phyloP scores from a whole-genome alignment of 805 yeast genomes.

The Lipomyces anomalus region DNA sequence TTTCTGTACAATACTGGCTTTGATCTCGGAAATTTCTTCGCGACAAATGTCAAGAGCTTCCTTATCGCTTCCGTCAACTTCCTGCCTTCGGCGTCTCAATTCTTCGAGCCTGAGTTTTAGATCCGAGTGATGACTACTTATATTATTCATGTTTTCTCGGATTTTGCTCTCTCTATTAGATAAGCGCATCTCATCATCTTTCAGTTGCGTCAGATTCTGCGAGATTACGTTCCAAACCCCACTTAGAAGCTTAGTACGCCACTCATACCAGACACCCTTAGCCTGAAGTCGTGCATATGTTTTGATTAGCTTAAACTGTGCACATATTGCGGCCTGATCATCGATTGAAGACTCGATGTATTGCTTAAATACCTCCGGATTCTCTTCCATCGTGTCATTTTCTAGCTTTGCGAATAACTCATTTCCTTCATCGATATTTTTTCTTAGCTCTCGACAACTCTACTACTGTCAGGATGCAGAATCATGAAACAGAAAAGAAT shows the following conservation, averaged over 20 bases:
- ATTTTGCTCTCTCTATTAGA: conserved; percentile 10
- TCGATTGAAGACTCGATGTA: conserved; percentile 40
- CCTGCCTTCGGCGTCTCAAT: conserved; percentile 14
- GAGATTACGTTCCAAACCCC: conserved; percentile 38
- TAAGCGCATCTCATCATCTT: conserved; percentile 21
- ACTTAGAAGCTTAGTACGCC: conserved; percentile 50
- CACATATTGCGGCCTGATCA: conserved; percentile 40
- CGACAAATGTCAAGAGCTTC: conserved; percentile 19
- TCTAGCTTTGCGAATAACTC: conserved; percentile 44
- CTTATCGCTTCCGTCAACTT: conserved; percentile 19
- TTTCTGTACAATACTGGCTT: conserved; percentile 9
- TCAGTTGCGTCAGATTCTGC: conserved; percentile 21
- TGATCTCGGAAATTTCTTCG: conserved; percentile 11
- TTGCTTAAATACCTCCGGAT: conserved; percentile 47
- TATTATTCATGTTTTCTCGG: conserved; percentile 7
- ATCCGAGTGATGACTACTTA: conserved; percentile 16
- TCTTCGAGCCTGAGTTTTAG: conserved; percentile 21
- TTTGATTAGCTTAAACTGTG: conserved; percentile 47
- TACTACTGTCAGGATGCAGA: neutral
- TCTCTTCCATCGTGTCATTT: conserved; percentile 41
- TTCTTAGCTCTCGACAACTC: conserved; percentile 49
- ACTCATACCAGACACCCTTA: conserved; percentile 53
- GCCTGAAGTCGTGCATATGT: conserved; percentile 50
- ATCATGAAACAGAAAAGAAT: neutral
- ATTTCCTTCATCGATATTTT: conserved; percentile 47